phyloP scores from a whole-genome alignment of 768 basidiomycete genomes.

The Mycena vulgaris region DNA sequence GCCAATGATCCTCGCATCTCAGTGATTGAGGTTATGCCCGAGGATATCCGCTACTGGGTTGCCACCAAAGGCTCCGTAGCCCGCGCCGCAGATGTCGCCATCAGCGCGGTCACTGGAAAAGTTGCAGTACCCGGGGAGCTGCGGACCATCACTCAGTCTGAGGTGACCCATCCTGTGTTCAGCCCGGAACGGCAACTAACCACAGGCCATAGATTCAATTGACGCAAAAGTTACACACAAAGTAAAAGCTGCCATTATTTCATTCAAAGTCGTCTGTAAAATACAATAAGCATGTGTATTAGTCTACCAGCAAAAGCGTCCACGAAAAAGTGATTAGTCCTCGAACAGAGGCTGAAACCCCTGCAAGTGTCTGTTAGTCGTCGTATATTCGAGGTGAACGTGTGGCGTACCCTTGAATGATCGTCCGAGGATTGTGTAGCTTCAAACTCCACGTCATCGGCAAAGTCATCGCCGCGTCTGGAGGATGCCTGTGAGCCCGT shows the following conservation, averaged over 20 bases:
- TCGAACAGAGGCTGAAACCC: slow-evolving; percentile 67
- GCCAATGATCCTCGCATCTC: slow-evolving; percentile 84
- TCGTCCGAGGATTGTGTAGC: slow-evolving; percentile 58
- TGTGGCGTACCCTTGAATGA: slow-evolving; percentile 51
- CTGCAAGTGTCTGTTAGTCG: slow-evolving; percentile 39
- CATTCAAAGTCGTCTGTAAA: not conserved
- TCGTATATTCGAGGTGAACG: not conserved
- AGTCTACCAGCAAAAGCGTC: not conserved
- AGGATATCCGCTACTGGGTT: slow-evolving; percentile 88
- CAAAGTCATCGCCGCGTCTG: slow-evolving; percentile 40
- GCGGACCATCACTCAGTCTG: slow-evolving; percentile 78
- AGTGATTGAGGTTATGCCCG: slow-evolving; percentile 83
- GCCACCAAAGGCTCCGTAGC: slow-evolving; percentile 72
- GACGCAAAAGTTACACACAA: slow-evolving; percentile 46
- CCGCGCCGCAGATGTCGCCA: slow-evolving; percentile 72
- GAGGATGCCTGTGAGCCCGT: slow-evolving; percentile 48
- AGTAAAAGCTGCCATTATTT: slow-evolving; percentile 4
- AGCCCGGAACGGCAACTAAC: not conserved
- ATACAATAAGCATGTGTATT: slow-evolving; percentile 13
- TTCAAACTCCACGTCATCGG: slow-evolving; percentile 54
- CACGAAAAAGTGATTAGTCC: slow-evolving; percentile 51
- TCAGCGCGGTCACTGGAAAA: slow-evolving; percentile 73
- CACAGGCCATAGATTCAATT: slow-evolving; percentile 57
- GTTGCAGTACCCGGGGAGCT: slow-evolving; percentile 82
- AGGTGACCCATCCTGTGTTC: slow-evolving; percentile 63